A percentile compares a stretch with the other conserved stretches of the same genome.
These are phyloP conservation scores for Solanum infundibuliforme DNA, from an alignment of 257 asterid species.

Conservation along the genomic window DNA sequence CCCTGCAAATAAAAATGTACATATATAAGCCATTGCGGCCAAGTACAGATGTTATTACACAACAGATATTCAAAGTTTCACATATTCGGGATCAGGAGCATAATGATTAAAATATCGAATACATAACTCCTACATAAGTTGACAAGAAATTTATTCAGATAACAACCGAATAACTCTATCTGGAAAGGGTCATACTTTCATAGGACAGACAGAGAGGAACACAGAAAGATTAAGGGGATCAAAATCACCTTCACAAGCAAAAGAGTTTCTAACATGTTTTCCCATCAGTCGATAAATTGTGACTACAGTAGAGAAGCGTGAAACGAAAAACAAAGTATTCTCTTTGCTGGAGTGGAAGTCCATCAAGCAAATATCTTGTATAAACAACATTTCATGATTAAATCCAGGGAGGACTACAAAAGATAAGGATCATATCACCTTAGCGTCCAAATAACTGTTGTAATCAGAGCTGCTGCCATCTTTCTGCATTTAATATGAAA, in stretches of 20 bases:
- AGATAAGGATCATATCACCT: conserved; percentile 32
- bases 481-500: conserved; percentile 47
- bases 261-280: background rate
- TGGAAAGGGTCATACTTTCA: background rate
- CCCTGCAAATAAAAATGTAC: conserved; percentile 42
- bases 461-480: conserved; percentile 71
- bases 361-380: background rate
- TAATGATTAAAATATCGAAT: background rate
- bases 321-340: background rate
- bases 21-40: background rate
- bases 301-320: background rate
- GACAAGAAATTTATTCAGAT: background rate
- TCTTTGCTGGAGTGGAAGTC: background rate
- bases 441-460: conserved; percentile 70
- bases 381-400: background rate
- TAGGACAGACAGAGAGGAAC: background rate
- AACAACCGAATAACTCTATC: background rate
- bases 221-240: background rate
- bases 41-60: background rate
- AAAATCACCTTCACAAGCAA: background rate
- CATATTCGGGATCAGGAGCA: background rate
- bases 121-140: background rate
- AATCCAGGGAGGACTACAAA: background rate
- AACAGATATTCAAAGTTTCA: background rate
- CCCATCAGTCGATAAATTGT: background rate